Conservation (phyloP, 306 rosid genomes). For the Pterocarpus macrocarpus region DNA sequence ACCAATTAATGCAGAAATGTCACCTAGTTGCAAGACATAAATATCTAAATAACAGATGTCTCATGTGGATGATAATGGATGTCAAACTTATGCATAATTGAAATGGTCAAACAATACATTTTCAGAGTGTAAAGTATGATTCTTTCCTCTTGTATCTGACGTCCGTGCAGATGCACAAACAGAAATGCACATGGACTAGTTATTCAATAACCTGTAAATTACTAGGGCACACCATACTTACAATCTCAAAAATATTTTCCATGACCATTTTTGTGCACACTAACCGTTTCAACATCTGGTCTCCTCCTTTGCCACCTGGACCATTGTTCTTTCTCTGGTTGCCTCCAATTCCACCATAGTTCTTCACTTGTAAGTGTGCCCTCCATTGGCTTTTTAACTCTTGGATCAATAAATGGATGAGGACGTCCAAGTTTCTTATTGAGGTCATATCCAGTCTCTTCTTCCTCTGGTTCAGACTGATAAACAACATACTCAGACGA, state of each 20-base stretch:
- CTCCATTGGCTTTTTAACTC: constrained; percentile 73
- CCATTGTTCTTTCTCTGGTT: constrained; percentile 92
- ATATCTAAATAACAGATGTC: too few species aligned
- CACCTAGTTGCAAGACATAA: too few species aligned
- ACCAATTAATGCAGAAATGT: not conserved
- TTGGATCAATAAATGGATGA: constrained; percentile 86
- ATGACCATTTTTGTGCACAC: constrained; percentile 45
- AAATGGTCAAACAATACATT: too few species aligned
- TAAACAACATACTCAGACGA: constrained; percentile 82
- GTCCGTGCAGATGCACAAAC: too few species aligned
- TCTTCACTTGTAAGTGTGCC: constrained; percentile 77
- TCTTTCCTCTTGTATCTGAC: too few species aligned
- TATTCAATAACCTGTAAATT: not conserved
- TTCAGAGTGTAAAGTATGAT: too few species aligned
- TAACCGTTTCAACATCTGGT: constrained; percentile 93
- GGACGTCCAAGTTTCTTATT: constrained; percentile 84
- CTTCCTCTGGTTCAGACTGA: constrained; percentile 72
- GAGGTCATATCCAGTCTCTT: constrained; percentile 70
- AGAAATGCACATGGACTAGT: too few species aligned
- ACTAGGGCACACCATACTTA: not conserved
- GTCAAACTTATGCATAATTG: too few species aligned
- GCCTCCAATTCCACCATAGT: constrained; percentile 97
- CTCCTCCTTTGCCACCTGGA: constrained; percentile 98
- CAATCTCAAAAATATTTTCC: constrained; percentile 6
- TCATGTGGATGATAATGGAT: too few species aligned